Percentiles rank a stretch among this genome's conserved stretches.
Evolutionary conservation across 1,284 basidiomycete genomes (phyloP).

Genomic region (Marasmius oreades): DNA sequence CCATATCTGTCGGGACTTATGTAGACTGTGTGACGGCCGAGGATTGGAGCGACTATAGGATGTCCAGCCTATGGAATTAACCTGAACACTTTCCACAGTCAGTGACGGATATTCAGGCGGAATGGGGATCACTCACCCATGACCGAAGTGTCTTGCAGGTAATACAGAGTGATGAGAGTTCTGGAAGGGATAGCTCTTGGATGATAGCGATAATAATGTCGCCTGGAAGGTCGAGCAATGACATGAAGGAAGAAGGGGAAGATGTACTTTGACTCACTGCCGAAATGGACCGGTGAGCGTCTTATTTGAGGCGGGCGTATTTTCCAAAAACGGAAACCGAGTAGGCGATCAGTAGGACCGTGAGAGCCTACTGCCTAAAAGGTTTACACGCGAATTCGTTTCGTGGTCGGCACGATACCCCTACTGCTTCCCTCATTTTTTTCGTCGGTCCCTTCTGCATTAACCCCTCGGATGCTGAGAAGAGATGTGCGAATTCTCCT

Average conservation of each 20-base stretch:
- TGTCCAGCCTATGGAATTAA: conserved; percentile 60
- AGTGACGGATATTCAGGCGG: neutral
- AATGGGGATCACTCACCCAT: conserved; percentile 4
- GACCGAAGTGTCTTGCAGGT: conserved; percentile 21
- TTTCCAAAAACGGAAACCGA: neutral
- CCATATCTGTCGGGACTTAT: conserved; percentile 44
- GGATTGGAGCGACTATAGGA: conserved; percentile 45
- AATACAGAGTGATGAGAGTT: conserved; percentile 43
- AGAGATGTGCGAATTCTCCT: conserved; percentile 91
- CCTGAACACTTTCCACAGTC: conserved; percentile 33
- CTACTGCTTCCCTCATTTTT: neutral
- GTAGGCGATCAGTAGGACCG: neutral
- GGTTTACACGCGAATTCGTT: neutral
- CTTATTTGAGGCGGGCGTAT: neutral
- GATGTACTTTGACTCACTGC: neutral
- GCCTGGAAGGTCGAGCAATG: conserved; percentile 38
- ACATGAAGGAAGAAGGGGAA: conserved; percentile 11
- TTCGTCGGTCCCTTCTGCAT: conserved; percentile 4
- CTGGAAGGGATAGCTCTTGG: conserved; percentile 39
- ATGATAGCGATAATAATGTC: conserved; percentile 60
- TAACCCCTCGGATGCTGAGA: conserved; percentile 50
- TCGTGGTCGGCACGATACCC: conserved; percentile 5
- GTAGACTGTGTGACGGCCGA: conserved; percentile 51
- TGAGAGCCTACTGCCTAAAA: neutral
- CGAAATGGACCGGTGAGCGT: neutral